Evolutionary conservation across 1,139 yeast species (phyloP).

Genomic region (Geotrichum bryndzae): DNA sequence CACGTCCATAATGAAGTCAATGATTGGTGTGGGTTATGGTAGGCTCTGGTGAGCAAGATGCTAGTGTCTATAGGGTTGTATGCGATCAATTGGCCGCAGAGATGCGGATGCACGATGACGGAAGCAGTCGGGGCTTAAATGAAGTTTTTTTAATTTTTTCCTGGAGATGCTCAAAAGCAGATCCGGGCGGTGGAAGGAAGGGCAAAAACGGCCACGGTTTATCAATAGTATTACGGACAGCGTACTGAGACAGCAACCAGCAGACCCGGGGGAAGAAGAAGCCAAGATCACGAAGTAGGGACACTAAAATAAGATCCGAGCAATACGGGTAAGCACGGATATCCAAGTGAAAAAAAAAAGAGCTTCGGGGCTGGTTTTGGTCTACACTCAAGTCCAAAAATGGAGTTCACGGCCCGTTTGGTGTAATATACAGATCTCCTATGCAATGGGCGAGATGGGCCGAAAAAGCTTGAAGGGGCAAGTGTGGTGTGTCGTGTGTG

Average conservation of each 20-base stretch:
- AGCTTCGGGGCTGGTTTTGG: neutral
- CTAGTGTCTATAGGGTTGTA: neutral
- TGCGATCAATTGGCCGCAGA: neutral
- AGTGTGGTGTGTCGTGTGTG: neutral
- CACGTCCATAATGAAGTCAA: slow-evolving; percentile 9
- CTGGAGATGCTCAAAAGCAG: neutral
- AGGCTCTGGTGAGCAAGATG: neutral
- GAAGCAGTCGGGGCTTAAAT: neutral
- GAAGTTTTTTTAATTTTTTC: neutral
- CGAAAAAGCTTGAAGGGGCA: neutral
- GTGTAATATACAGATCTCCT: neutral
- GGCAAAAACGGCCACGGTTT: neutral
- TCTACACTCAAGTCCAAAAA: neutral
- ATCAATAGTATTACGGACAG: neutral
- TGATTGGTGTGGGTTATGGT: neutral
- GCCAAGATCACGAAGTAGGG: neutral
- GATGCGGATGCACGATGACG: neutral
- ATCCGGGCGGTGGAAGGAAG: neutral
- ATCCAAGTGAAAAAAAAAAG: neutral
- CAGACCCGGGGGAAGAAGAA: neutral
- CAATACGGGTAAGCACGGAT: neutral
- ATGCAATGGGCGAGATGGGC: neutral
- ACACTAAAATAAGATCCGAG: neutral
- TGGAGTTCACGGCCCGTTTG: neutral
- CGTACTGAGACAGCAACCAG: neutral